Base-by-base conservation (phyloP, 1,139 yeast species). In the Wickerhamomyces sp. region DNA sequence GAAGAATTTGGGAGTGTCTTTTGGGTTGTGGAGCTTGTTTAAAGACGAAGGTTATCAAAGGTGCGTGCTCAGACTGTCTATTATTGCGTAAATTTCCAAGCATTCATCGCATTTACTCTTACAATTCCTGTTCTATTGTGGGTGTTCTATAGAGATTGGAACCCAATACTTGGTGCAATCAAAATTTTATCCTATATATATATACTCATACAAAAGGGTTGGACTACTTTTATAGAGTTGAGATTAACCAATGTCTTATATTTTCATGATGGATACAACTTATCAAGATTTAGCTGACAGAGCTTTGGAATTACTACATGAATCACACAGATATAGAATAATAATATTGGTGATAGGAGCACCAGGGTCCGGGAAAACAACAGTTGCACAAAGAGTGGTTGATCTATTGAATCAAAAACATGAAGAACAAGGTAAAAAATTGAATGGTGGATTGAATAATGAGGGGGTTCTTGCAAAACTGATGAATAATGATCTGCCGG, bases 331-430 rank as follows among this genome's bases (percentile, higher is more conserved):
- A 37, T 67, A 68, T 45, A 63, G 89, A 46, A 61, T 79, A 1
- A 51, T 81, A 11, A 69, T 88, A 8, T 68, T 84, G 1, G 58
- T 88, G 15, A 82, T 83, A 6, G 95, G 95, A 0, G 73, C 81
- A 0, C 95, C 95, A 1, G 96, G 95, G 4, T 79, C 91, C 2
- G 95, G 96, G 0, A 88, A 88, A 59, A 76, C 90, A 3, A 85
- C 95, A 0, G 61, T 82, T 38, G 81, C 90, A 0, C 60, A 62
- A 36, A 51, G 60, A 11, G 68, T 80, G 2, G 71, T 72, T 34
- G 60, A 62, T n/a, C 53, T 56, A n/a, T 58, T 80, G 27, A 74
- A 76, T 52, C 44, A 45, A 15, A 15, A 34, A 42, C 53, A 53
- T 34, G 18, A 31, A 27, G 35, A 30, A 26, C 37, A 34, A 9